Conservation (phyloP, 495 filamentous ascomycete genomes). For the Physcia stellaris region DNA sequence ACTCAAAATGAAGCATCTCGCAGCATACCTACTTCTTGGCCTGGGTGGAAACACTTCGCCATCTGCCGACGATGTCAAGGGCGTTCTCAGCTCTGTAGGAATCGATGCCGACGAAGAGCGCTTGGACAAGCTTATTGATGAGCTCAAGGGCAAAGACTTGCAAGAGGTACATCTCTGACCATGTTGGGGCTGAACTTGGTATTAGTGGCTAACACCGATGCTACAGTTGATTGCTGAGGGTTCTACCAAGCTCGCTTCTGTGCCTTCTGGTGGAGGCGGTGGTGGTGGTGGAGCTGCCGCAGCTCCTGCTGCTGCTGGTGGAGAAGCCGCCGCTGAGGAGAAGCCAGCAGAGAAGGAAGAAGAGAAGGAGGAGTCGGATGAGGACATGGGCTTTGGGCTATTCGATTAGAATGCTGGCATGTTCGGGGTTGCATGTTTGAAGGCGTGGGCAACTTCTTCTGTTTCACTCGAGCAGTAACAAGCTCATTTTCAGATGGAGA, state of each 20-base stretch:
- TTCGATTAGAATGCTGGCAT: conserved; percentile 59
- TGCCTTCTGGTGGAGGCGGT: conserved; percentile 75
- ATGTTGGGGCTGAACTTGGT: neutral
- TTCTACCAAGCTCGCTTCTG: conserved; percentile 87
- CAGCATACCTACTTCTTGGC: conserved; percentile 93
- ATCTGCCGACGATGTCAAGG: conserved; percentile 77
- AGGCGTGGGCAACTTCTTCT: too few relatives aligned
- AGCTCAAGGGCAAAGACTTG: conserved; percentile 97
- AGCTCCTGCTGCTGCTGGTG: conserved; percentile 54
- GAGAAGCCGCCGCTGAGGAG: conserved; percentile 54
- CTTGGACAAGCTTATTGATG: conserved; percentile 66
- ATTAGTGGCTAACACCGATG: neutral
- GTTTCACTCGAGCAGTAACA: too few relatives aligned
- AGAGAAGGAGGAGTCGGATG: conserved; percentile 87
- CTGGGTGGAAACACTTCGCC: conserved; percentile 87
- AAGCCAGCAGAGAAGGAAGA: conserved; percentile 62
- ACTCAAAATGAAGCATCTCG: conserved; percentile 98
- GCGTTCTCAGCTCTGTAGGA: conserved; percentile 83
- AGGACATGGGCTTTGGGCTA: conserved; percentile 99
- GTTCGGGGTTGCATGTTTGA: too few relatives aligned
- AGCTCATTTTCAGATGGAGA: too few relatives aligned
- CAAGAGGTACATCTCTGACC: conserved; percentile 52
- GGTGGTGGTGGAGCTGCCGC: conserved; percentile 48
- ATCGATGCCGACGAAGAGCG: conserved; percentile 89
- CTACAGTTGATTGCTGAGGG: conserved; percentile 82